Base-by-base conservation (phyloP, 805 yeast genomes). In the Lipomyces chichibuensis region DNA sequence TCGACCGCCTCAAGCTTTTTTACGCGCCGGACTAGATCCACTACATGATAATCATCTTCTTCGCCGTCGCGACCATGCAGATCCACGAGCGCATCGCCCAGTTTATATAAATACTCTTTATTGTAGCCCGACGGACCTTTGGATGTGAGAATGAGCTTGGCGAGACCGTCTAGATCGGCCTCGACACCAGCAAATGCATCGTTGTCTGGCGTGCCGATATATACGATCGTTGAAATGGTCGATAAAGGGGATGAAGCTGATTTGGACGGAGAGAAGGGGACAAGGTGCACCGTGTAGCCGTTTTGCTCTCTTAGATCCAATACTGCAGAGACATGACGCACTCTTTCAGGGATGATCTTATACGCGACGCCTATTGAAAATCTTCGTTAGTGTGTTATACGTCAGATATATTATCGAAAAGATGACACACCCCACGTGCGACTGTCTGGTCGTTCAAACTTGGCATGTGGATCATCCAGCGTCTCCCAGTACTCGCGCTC, bases 111-210 rank as follows among this genome's bases (percentile, higher is more conserved):
- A 75, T 93, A 93, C 73, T 91, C 96, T 60, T 80, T 77, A 75
- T 93, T 93, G 17, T 83, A 81, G 0, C 98, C 98, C 74, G 96
- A 89, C 29, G 95, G 95, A 0, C 98, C 98, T 5, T 71, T 73
- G 20, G 89, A 80, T 0, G 72, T 72, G 9, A 81, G 78, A 14
- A 93, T 91, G 7, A 85, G 81, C 23, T 73, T 71, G 0, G 96
- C 96, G 0, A 97, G 87, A 0, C 76, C 77, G 5, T 76, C 76
- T 0, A 88, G 79, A 2, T 75, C 74, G 14, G 51, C 58, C 75
- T 92, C 96, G 0, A 97, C 96, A 0, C 98, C 98, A 2, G 91
- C 82, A 74, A 92, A 94, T 2, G 97, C 91, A 62, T 82, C 88
- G 74, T 92, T 93, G 14, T 85, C 88, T 0, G 87, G 84, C 0